phyloP scores from a whole-genome alignment of 192 early-diverging fungal genomes.

The Umbelopsis ramanniana region DNA sequence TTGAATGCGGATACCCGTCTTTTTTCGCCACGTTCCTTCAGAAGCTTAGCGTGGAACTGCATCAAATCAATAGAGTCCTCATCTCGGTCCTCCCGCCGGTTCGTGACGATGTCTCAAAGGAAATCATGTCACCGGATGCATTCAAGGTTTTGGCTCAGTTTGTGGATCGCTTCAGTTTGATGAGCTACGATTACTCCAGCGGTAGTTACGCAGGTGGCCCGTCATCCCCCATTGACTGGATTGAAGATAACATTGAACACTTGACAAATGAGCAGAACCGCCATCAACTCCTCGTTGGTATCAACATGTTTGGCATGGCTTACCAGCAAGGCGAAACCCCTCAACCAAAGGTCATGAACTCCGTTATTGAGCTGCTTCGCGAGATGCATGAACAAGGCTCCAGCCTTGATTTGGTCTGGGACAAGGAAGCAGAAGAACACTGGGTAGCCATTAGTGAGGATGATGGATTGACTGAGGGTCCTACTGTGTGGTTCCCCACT shows the following conservation, averaged over 20 bases:
- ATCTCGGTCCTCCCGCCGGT: conserved; percentile 39
- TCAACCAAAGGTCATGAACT: conserved; percentile 31
- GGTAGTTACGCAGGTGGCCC: conserved; percentile 32
- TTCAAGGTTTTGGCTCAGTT: conserved; percentile 27
- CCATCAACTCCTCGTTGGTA: conserved; percentile 41
- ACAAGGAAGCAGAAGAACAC: conserved; percentile 11
- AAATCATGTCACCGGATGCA: conserved; percentile 23
- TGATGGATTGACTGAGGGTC: conserved; percentile 19
- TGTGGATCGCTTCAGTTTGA: conserved; percentile 43
- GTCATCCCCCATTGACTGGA: conserved; percentile 42
- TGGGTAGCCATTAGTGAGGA: background rate
- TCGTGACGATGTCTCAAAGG: conserved; percentile 21
- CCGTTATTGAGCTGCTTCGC: conserved; percentile 27
- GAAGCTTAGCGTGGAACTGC: conserved; percentile 19
- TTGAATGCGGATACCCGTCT: conserved; percentile 35
- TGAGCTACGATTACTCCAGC: conserved; percentile 47
- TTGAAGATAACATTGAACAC: conserved; percentile 42
- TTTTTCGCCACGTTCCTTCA: conserved; percentile 28
- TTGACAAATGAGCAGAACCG: conserved; percentile 33
- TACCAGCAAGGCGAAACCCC: conserved; percentile 14
- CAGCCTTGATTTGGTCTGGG: conserved; percentile 6
- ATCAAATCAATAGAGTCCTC: conserved; percentile 25
- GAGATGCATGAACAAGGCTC: conserved; percentile 32
- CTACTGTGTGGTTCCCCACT: conserved; percentile 36
- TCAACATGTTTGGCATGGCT: conserved; percentile 42